Evolutionary conservation across 345 rosid genomes (phyloP).

Genomic region (Psidium guajava): DNA sequence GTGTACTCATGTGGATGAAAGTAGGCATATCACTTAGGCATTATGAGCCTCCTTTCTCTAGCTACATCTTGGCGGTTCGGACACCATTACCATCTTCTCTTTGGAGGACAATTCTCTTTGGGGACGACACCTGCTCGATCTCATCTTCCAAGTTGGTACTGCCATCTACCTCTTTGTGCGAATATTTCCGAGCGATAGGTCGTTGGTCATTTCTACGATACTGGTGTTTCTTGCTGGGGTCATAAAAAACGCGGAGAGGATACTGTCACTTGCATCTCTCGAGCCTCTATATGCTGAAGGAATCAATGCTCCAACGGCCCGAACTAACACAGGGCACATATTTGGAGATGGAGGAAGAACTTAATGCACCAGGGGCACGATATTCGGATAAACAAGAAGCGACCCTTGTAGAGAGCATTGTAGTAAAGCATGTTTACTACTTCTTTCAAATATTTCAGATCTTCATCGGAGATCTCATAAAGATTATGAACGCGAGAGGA

Average conservation of each 20-base stretch:
- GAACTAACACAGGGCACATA: accelerated
- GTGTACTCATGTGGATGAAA: accelerated
- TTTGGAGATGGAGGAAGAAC: neutral
- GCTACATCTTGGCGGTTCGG: neutral
- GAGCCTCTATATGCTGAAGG: neutral
- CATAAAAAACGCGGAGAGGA: neutral
- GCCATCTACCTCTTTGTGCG: accelerated
- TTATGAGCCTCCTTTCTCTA: neutral
- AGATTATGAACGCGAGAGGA: accelerated
- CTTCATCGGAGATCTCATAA: neutral
- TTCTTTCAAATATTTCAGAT: neutral
- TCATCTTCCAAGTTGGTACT: neutral
- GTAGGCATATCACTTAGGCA: neutral
- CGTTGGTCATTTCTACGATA: neutral
- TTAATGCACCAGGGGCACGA: accelerated
- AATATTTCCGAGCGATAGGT: neutral
- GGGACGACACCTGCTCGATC: neutral
- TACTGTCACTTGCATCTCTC: neutral
- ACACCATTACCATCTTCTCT: neutral
- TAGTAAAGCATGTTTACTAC: neutral
- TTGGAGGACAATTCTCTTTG: neutral
- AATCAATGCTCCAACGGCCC: neutral
- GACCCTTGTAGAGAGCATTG: neutral
- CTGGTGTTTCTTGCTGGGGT: neutral
- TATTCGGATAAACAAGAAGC: neutral